Conservation (phyloP, 2,329 filamentous ascomycete species). For the Penicillium sp. region DNA sequence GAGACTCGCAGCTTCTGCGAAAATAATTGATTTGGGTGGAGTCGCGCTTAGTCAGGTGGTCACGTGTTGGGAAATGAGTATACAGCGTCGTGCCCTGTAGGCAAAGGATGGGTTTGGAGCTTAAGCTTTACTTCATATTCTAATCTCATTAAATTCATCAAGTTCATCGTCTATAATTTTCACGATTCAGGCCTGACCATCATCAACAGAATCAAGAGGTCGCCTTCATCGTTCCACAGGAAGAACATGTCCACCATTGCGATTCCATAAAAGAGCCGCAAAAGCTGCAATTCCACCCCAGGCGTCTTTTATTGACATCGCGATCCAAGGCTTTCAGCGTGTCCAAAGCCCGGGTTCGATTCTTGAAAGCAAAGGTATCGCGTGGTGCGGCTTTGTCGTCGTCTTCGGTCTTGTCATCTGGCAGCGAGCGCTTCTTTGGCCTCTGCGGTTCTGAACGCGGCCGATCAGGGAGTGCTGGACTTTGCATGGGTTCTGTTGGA, state of each 20-base stretch:
- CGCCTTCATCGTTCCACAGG: slow-evolving; percentile 59
- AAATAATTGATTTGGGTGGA: slow-evolving; percentile 20
- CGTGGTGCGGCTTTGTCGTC: slow-evolving; percentile 10
- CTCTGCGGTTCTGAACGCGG: slow-evolving; percentile 8
- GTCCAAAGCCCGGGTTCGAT: slow-evolving; percentile 36
- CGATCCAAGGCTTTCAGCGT: slow-evolving; percentile 39
- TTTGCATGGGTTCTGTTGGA: slow-evolving; percentile 4
- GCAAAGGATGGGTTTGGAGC: background rate
- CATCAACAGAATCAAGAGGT: slow-evolving; percentile 36
- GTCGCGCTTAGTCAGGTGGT: slow-evolving; percentile 10
- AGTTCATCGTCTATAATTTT: background rate
- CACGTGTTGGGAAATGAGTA: slow-evolving; percentile 8
- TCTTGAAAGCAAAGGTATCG: slow-evolving; percentile 28
- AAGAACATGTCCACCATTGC: slow-evolving; percentile 63
- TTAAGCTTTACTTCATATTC: background rate
- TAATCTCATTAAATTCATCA: background rate
- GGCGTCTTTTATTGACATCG: slow-evolving; percentile 45
- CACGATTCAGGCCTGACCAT: background rate
- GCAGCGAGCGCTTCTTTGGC: slow-evolving; percentile 23
- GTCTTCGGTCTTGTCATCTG: slow-evolving; percentile 3
- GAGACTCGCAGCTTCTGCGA: slow-evolving; percentile 4
- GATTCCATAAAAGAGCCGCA: slow-evolving; percentile 64
- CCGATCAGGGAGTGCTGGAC: background rate
- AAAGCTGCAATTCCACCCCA: slow-evolving; percentile 59
- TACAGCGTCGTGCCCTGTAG: background rate